Conservation (phyloP, 208 protist genomes). For the Entamoeba invadens region DNA sequence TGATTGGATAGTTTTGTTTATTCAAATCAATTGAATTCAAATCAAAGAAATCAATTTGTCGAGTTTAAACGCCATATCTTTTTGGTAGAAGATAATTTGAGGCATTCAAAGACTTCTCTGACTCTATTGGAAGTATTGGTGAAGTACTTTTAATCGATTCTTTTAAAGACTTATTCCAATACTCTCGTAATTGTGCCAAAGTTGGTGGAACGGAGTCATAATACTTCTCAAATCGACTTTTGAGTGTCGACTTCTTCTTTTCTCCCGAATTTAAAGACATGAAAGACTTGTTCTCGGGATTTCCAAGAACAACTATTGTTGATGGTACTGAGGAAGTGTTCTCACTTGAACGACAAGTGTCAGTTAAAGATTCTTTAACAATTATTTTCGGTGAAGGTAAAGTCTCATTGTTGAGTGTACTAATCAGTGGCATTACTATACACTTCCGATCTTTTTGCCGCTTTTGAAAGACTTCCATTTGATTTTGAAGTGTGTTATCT, state of each 20-base stretch:
- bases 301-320: not conserved
- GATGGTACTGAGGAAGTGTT: not conserved
- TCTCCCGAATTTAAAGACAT: not conserved
- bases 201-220: not conserved
- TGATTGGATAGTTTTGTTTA: too few relatives aligned
- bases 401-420: not conserved
- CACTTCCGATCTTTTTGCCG: not conserved
- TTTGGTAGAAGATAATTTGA: too few relatives aligned
- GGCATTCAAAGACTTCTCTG: too few relatives aligned
- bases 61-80: too few relatives aligned
- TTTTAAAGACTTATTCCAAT: not conserved
- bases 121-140: too few relatives aligned
- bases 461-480: not conserved
- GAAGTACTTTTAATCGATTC: too few relatives aligned
- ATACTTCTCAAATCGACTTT: not conserved
- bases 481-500: not conserved
- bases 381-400: not conserved
- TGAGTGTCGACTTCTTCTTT: not conserved
- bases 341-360: too few relatives aligned
- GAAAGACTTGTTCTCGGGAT: not conserved
- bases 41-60: too few relatives aligned
- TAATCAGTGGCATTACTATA: too few relatives aligned
- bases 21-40: too few relatives aligned
- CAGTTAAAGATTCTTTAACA: not conserved
- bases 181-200: not conserved